A percentile compares a stretch with the other conserved stretches of the same genome.
These are phyloP conservation scores for Globisporangium parvum DNA, from an alignment of 352 stramenopile species.

Conservation along the genomic window DNA sequence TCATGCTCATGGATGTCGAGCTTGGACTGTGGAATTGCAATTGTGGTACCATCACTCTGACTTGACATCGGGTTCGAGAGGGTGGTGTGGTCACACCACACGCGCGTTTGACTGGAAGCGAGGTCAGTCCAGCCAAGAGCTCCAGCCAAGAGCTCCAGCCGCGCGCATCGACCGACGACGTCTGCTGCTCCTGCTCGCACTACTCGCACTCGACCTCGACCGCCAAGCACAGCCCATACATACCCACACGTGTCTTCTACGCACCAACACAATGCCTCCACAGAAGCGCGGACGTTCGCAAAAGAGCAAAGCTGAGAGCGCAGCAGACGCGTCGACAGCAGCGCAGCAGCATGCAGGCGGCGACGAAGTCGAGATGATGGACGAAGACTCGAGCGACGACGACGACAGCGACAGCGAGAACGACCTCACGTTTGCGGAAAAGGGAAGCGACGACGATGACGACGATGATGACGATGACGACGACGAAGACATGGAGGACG, in stretches of 20 bases:
- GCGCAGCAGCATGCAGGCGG: conserved; percentile 10
- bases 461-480: conserved; percentile 55
- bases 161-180: too few species aligned
- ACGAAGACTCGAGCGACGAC: conserved; percentile 36
- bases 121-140: too few species aligned
- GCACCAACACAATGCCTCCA: conserved; percentile 13
- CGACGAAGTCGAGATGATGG: conserved; percentile 43
- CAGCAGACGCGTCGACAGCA: conserved; percentile 5
- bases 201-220: not conserved
- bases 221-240: not conserved
- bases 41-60: too few species aligned
- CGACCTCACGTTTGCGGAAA: conserved; percentile 53
- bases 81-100: not conserved
- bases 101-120: conserved; percentile 7
- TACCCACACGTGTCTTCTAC: not conserved
- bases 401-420: conserved; percentile 47
- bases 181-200: not conserved
- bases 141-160: too few species aligned
- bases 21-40: too few species aligned
- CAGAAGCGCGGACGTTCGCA: conserved; percentile 25
- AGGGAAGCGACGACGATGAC: conserved; percentile 23
- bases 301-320: conserved; percentile 14
- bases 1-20: not conserved
- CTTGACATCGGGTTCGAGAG: not conserved
- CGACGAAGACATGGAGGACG: conserved; percentile 43